These are phyloP conservation scores for Mucor racemosus DNA, from an alignment of 371 early-diverging fungal species.

Conservation along the genomic window DNA sequence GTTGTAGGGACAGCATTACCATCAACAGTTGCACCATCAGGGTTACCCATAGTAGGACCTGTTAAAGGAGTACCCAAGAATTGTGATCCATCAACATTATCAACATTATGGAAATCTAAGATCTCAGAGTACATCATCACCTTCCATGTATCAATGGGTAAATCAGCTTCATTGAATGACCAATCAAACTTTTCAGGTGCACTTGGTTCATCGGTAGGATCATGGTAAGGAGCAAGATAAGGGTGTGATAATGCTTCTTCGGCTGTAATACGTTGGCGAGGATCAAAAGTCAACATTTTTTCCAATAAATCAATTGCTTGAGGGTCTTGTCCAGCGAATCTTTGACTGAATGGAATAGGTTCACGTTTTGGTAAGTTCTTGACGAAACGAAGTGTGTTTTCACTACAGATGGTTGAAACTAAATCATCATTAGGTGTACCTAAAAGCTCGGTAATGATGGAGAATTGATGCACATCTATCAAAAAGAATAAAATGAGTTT, in stretches of 20 bases:
- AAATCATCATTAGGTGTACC: constrained; percentile 96
- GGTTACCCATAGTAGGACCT: constrained; percentile 37
- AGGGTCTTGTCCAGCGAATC: constrained; percentile 53
- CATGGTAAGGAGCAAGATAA: constrained; percentile 92
- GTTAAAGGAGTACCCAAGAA: constrained; percentile 53
- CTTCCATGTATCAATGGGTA: constrained; percentile 90
- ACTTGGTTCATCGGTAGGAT: constrained; percentile 89
- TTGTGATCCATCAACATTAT: constrained; percentile 34
- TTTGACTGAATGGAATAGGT: constrained; percentile 77
- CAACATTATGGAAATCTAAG: constrained; percentile 69
- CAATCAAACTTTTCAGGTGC: constrained; percentile 89
- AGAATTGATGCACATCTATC: constrained; percentile 90
- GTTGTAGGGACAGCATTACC: constrained; percentile 1
- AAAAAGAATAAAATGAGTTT: background rate
- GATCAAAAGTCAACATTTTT: constrained; percentile 93
- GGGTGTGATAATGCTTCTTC: constrained; percentile 87
- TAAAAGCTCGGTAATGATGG: constrained; percentile 90
- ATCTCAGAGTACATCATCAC: constrained; percentile 78
- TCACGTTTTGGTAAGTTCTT: constrained; percentile 84
- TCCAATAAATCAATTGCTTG: constrained; percentile 88
- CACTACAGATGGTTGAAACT: constrained; percentile 90
- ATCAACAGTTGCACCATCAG: constrained; percentile 22
- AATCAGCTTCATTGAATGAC: constrained; percentile 92
- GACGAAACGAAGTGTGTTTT: constrained; percentile 92
- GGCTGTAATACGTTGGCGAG: constrained; percentile 88